Percentiles rank a stretch among this genome's conserved stretches.
phyloP scores from a whole-genome alignment of 2,329 filamentous ascomycete genomes.

The Sporothrix dimorphospora region DNA sequence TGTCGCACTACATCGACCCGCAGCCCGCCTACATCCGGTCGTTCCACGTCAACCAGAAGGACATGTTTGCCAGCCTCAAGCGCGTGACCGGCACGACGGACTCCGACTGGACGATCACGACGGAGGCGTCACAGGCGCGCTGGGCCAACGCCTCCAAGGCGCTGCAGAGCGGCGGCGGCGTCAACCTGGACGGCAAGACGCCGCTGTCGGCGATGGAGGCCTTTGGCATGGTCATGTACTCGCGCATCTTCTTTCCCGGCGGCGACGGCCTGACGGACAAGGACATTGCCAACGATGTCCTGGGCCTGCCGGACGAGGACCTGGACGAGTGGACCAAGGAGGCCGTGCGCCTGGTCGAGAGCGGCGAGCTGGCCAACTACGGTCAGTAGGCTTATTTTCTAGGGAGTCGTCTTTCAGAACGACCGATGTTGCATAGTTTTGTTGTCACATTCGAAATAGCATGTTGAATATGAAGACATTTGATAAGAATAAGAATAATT shows the following conservation, averaged over 20 bases:
- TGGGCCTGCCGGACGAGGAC: conserved; percentile 51
- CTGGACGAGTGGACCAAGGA: conserved; percentile 33
- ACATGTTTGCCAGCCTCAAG: conserved; percentile 66
- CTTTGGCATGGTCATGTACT: conserved; percentile 57
- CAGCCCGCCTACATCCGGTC: conserved; percentile 53
- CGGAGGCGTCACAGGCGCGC: conserved; percentile 52
- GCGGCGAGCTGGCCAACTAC: conserved; percentile 18
- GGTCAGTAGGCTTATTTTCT: no score
- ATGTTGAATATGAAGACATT: not conserved
- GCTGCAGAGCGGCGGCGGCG: conserved; percentile 38
- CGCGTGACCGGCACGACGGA: conserved; percentile 61
- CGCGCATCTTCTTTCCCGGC: conserved; percentile 55
- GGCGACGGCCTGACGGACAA: conserved; percentile 56
- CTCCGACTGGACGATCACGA: conserved; percentile 61
- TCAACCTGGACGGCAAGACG: conserved; percentile 36
- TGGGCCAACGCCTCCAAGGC: conserved; percentile 51
- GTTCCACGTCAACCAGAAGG: conserved; percentile 63
- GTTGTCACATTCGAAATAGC: not conserved
- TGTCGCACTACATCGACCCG: conserved; percentile 28
- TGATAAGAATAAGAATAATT: not conserved
- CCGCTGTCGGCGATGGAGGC: conserved; percentile 47
- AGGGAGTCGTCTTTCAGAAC: not conserved
- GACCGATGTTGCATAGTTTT: not conserved
- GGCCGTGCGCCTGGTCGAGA: conserved; percentile 27
- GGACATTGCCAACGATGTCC: conserved; percentile 33